Percentiles rank a stretch among this genome's conserved stretches.
Conservation (phyloP, 768 basidiomycete species). For the Tylopilus subfusipes region DNA sequence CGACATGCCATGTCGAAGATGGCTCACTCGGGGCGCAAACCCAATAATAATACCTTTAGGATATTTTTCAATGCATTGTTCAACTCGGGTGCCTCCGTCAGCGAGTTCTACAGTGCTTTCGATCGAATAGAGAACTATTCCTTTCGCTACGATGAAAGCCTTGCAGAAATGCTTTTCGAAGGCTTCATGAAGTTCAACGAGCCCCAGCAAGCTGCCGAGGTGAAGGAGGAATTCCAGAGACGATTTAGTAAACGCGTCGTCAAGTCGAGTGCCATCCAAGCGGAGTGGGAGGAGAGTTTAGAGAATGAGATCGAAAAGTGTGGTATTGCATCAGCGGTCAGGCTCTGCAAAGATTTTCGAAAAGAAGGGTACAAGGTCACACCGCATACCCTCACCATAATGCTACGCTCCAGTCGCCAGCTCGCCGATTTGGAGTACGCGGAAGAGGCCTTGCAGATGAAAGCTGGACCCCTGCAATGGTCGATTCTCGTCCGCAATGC, state of each 20-base stretch:
- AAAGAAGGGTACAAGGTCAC: slow-evolving; percentile 33
- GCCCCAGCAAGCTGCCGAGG: slow-evolving; percentile 34
- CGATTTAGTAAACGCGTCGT: slow-evolving; percentile 31
- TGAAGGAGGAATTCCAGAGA: slow-evolving; percentile 38
- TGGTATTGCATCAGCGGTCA: slow-evolving; percentile 36
- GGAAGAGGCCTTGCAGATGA: slow-evolving; percentile 39
- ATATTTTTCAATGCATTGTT: slow-evolving; percentile 47
- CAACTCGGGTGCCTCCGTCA: slow-evolving; percentile 28
- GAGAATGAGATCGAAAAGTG: slow-evolving; percentile 31
- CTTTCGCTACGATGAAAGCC: slow-evolving; percentile 41
- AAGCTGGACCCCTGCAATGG: slow-evolving; percentile 47
- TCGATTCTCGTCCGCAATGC: slow-evolving; percentile 52
- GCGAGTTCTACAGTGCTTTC: slow-evolving; percentile 40
- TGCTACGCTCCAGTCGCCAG: slow-evolving; percentile 41
- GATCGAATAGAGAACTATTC: slow-evolving; percentile 45
- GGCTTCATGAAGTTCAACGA: slow-evolving; percentile 42
- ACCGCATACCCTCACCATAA: slow-evolving; percentile 35
- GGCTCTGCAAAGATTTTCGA: slow-evolving; percentile 32
- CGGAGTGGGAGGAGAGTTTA: slow-evolving; percentile 30
- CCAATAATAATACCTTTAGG: slow-evolving; percentile 45
- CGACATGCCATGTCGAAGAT: slow-evolving; percentile 35
- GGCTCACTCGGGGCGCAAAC: slow-evolving; percentile 38
- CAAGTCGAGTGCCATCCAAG: slow-evolving; percentile 24
- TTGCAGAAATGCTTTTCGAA: slow-evolving; percentile 40
- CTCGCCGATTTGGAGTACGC: slow-evolving; percentile 42